phyloP scores from a whole-genome alignment of 768 basidiomycete genomes.

The Auricularia heimuer region DNA sequence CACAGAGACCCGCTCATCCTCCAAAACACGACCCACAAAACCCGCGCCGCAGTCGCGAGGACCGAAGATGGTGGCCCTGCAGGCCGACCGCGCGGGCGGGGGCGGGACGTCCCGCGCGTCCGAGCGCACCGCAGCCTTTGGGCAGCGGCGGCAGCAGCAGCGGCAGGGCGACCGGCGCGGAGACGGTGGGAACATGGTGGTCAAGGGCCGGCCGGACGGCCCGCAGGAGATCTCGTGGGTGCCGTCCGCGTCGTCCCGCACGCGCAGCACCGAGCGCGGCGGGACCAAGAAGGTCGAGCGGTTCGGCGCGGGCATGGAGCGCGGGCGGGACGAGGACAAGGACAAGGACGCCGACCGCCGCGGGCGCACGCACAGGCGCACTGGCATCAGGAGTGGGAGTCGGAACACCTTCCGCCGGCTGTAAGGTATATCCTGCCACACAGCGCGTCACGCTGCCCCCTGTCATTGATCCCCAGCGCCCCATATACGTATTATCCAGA shows the following conservation, averaged over 20 bases:
- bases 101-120: neutral
- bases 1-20: neutral
- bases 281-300: conserved; percentile 43
- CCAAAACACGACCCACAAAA: neutral
- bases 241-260: conserved; percentile 38
- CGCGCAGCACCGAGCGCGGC: conserved; percentile 27
- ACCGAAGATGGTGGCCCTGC: conserved; percentile 3
- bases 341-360: conserved; percentile 57
- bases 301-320: conserved; percentile 88
- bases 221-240: conserved; percentile 82
- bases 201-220: conserved; percentile 33
- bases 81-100: neutral
- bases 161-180: conserved; percentile 35
- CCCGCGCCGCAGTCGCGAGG: neutral
- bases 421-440: neutral
- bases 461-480: no score
- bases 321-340: conserved; percentile 45
- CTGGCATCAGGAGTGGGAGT: conserved; percentile 79
- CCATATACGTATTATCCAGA: no score
- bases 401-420: conserved; percentile 58
- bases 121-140: conserved; percentile 5
- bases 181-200: conserved; percentile 16
- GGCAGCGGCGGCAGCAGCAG: conserved; percentile 5
- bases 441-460: no score
- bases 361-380: conserved; percentile 72